phyloP scores from a whole-genome alignment of 2,329 filamentous ascomycete genomes.

The Neoscytalidium dimidiatum region DNA sequence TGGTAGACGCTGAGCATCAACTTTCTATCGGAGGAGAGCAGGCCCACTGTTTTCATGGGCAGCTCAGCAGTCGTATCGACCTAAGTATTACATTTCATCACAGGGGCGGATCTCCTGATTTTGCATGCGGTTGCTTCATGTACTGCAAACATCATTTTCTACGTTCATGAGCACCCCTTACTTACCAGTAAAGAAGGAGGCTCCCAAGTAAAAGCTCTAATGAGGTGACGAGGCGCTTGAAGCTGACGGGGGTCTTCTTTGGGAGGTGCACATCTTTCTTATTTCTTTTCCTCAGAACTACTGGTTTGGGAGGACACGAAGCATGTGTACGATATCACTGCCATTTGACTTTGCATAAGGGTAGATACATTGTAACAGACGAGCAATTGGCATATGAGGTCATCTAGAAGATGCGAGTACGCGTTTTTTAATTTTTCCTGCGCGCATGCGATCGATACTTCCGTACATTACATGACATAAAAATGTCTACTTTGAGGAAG shows the following conservation, averaged over 20 bases:
- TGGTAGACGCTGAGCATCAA: slow-evolving; percentile 1
- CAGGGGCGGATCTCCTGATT: neutral
- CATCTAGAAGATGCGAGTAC: too few relatives aligned
- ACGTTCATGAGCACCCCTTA: neutral
- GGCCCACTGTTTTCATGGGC: neutral
- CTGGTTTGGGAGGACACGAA: neutral
- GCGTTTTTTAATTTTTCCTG: too few relatives aligned
- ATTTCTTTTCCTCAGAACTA: neutral
- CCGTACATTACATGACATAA: too few relatives aligned
- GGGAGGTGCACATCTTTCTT: neutral
- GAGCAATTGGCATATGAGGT: neutral
- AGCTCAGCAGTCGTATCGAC: neutral
- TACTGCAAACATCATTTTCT: neutral
- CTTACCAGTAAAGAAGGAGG: neutral
- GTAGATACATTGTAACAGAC: neutral
- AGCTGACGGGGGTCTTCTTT: neutral
- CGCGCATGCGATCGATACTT: too few relatives aligned
- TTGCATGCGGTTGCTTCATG: neutral
- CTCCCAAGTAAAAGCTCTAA: neutral
- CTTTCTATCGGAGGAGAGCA: neutral
- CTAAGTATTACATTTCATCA: neutral
- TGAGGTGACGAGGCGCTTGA: neutral
- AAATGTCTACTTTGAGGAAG: too few relatives aligned
- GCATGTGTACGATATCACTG: slow-evolving; percentile 10
- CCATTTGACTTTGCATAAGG: neutral